These are phyloP conservation scores for Amanita jacksonii DNA, from an alignment of 768 basidiomycete species.

Conservation along the genomic window DNA sequence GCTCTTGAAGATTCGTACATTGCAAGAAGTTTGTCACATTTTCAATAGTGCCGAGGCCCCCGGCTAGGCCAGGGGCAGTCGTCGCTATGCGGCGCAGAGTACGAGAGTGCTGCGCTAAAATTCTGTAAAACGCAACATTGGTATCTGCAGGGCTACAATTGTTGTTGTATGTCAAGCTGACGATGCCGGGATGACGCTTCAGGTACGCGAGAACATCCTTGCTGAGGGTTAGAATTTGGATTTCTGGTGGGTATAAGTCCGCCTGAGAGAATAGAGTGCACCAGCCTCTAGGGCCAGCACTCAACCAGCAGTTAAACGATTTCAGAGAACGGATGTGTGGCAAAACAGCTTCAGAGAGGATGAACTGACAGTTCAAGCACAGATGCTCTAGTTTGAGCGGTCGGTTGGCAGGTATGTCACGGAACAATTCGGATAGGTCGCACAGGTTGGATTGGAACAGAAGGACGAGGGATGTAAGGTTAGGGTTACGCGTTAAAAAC, in stretches of 20 bases:
- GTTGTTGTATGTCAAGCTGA: background rate
- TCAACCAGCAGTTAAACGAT: background rate
- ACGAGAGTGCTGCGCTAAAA: background rate
- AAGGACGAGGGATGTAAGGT: background rate
- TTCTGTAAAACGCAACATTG: background rate
- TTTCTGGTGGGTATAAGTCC: background rate
- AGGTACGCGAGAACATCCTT: background rate
- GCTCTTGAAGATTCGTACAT: background rate
- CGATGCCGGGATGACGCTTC: background rate
- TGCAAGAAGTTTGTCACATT: background rate
- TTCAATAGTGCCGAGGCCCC: background rate
- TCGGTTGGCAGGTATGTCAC: background rate
- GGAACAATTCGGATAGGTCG: background rate
- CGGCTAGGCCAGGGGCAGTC: background rate
- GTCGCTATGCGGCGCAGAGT: background rate
- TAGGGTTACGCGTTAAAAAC: constrained; percentile 1
- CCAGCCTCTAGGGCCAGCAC: background rate
- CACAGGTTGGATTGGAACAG: too few species aligned
- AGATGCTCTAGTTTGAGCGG: constrained; percentile 1
- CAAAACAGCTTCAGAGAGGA: background rate
- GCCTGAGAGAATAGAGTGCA: background rate
- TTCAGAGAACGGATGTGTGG: background rate
- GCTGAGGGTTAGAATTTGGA: background rate
- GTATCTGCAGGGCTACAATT: too few species aligned
- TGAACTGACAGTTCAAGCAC: background rate